These are phyloP conservation scores for Euclidium syriacum DNA, from an alignment of 345 rosid species.

Conservation along the genomic window DNA sequence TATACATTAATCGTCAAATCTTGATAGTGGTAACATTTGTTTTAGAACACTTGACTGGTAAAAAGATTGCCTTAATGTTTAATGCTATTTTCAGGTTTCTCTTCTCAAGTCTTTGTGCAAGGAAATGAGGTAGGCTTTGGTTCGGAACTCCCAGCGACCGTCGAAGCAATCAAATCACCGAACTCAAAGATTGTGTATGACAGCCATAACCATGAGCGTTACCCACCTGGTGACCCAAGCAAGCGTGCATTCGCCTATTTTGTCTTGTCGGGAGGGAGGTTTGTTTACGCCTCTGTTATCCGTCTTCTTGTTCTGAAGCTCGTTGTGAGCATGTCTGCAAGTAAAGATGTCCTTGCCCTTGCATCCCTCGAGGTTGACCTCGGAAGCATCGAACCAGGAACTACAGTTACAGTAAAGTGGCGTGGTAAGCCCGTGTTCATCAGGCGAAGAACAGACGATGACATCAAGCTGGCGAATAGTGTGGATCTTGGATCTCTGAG, in stretches of 20 bases:
- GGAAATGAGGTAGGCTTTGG: slow-evolving; percentile 38
- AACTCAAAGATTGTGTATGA: slow-evolving; percentile 81
- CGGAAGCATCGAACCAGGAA: slow-evolving; percentile 77
- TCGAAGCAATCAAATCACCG: slow-evolving; percentile 72
- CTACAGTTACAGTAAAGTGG: slow-evolving; percentile 93
- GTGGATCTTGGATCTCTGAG: slow-evolving; percentile 77
- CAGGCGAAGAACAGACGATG: slow-evolving; percentile 88
- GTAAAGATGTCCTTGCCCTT: slow-evolving; percentile 90
- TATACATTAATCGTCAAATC: background rate
- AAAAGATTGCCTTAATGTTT: background rate
- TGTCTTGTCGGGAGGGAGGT: slow-evolving; percentile 85
- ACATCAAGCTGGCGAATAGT: slow-evolving; percentile 76
- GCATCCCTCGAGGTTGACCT: slow-evolving; percentile 96
- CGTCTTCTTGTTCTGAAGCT: slow-evolving; percentile 84
- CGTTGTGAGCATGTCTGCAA: slow-evolving; percentile 90
- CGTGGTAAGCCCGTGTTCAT: slow-evolving; percentile 97
- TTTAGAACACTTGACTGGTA: background rate
- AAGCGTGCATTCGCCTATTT: slow-evolving; percentile 97
- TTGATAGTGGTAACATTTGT: background rate
- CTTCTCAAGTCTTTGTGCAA: slow-evolving; percentile 48
- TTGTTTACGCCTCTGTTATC: slow-evolving; percentile 73
- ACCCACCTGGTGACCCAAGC: slow-evolving; percentile 91
- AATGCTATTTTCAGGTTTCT: slow-evolving; percentile 43
- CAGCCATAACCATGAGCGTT: slow-evolving; percentile 78
- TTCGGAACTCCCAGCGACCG: slow-evolving; percentile 49